phyloP scores from a whole-genome alignment of 2,329 filamentous ascomycete species.

The Aureobasidium pullulans region DNA sequence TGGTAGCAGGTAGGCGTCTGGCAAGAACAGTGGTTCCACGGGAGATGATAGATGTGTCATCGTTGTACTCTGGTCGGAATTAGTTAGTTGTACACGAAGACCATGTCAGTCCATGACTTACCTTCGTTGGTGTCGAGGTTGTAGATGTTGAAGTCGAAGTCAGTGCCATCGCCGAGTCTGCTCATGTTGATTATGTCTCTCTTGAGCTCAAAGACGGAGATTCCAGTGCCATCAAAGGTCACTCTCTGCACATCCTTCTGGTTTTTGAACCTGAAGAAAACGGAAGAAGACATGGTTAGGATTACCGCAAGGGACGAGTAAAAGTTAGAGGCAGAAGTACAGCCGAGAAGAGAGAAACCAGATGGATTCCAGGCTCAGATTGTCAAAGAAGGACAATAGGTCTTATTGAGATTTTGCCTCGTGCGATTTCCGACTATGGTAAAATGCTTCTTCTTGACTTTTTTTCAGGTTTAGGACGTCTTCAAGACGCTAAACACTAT shows the following conservation, averaged over 20 bases:
- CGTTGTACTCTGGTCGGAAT: constrained; percentile 69
- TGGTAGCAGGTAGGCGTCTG: constrained; percentile 72
- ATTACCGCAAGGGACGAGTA: background rate
- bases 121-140: constrained; percentile 87
- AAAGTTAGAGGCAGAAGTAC: constrained; percentile 6
- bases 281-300: constrained; percentile 74
- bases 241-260: constrained; percentile 92
- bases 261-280: constrained; percentile 99
- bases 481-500: constrained; percentile 9
- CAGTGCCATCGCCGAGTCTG: constrained; percentile 86
- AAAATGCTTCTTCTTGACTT: constrained; percentile 11
- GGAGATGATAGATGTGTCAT: constrained; percentile 95
- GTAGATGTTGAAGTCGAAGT: constrained; percentile 93
- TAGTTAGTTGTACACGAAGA: constrained; percentile 14
- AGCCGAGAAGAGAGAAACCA: constrained; percentile 7
- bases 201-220: constrained; percentile 97
- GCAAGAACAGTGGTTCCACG: constrained; percentile 91
- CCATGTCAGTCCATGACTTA: constrained; percentile 38
- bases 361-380: constrained; percentile 13
- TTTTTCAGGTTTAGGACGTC: constrained; percentile 12
- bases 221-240: constrained; percentile 93
- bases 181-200: constrained; percentile 95
- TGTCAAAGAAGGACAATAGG: constrained; percentile 15
- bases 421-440: constrained; percentile 13
- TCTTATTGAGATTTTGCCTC: constrained; percentile 14